Percentiles rank a stretch among this genome's conserved stretches.
phyloP scores from a whole-genome alignment of 2,329 filamentous ascomycete species.

The Ophiostoma ulmi region DNA sequence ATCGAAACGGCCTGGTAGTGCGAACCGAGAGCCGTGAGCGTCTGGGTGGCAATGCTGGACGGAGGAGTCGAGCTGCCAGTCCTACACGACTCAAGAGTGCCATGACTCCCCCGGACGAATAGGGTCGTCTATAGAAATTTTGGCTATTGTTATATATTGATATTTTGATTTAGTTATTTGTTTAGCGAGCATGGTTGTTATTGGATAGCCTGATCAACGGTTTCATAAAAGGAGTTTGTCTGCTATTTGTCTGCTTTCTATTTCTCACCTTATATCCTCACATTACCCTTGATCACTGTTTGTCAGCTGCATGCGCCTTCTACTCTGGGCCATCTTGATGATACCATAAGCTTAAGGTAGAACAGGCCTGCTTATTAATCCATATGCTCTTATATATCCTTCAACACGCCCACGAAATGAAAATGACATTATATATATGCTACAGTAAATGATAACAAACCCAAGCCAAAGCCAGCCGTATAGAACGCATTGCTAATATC shows the following conservation, averaged over 20 bases:
- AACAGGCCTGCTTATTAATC: background rate
- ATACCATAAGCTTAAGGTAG: too few relatives aligned
- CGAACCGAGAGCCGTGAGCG: slow-evolving; percentile 83
- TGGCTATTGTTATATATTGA: background rate
- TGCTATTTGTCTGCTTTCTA: background rate
- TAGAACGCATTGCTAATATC: background rate
- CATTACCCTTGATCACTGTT: background rate
- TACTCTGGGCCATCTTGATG: too few relatives aligned
- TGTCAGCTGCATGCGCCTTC: too few relatives aligned
- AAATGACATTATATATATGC: background rate
- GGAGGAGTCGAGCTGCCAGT: slow-evolving; percentile 53
- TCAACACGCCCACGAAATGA: background rate
- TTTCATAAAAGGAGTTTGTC: background rate
- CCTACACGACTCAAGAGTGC: slow-evolving; percentile 57
- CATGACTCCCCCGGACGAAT: background rate
- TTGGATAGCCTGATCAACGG: background rate
- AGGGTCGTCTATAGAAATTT: background rate
- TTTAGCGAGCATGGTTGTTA: slow-evolving; percentile 6
- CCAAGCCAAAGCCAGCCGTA: background rate
- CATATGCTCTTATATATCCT: background rate
- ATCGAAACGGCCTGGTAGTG: slow-evolving; percentile 68
- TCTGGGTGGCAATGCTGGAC: slow-evolving; percentile 50
- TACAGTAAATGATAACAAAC: background rate
- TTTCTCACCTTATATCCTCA: background rate
- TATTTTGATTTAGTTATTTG: background rate